Evolutionary conservation across 345 rosid genomes (phyloP).

Genomic region (Anacardium occidentale): DNA sequence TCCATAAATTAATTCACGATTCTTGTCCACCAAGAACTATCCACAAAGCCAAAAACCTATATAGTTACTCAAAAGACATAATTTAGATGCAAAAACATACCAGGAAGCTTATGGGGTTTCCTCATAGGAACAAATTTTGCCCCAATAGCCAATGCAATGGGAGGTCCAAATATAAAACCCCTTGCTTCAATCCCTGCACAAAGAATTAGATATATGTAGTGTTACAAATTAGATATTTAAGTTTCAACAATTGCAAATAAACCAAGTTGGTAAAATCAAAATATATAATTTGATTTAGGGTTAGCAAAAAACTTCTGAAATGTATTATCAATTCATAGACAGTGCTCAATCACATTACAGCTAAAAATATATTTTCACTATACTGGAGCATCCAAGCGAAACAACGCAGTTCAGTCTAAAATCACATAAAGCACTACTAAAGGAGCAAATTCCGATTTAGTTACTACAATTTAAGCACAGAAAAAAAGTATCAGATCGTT

Average conservation of each 20-base stretch:
- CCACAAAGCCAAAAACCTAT: not conserved
- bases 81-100: constrained; percentile 31
- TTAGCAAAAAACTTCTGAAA: not conserved
- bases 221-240: not conserved
- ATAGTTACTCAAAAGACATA: not conserved
- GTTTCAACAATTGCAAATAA: not conserved
- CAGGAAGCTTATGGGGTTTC: constrained; percentile 95
- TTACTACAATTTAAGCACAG: not conserved
- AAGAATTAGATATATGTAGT: not conserved
- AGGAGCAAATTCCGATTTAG: not conserved
- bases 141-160: constrained; percentile 97
- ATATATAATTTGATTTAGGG: not conserved
- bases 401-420: not conserved
- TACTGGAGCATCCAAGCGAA: not conserved
- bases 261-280: not conserved
- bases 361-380: not conserved
- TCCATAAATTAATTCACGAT: not conserved
- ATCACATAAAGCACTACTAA: not conserved
- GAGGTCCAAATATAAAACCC: constrained; percentile 99
- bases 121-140: constrained; percentile 98
- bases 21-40: not conserved
- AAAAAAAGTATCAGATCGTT: not conserved
- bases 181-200: constrained; percentile 90
- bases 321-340: not conserved
- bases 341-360: not conserved